Evolutionary conservation across 805 yeast genomes (phyloP), one percentile per base, ranked within the genome.

Genomic region (Starmerella scarabaei): DNA sequence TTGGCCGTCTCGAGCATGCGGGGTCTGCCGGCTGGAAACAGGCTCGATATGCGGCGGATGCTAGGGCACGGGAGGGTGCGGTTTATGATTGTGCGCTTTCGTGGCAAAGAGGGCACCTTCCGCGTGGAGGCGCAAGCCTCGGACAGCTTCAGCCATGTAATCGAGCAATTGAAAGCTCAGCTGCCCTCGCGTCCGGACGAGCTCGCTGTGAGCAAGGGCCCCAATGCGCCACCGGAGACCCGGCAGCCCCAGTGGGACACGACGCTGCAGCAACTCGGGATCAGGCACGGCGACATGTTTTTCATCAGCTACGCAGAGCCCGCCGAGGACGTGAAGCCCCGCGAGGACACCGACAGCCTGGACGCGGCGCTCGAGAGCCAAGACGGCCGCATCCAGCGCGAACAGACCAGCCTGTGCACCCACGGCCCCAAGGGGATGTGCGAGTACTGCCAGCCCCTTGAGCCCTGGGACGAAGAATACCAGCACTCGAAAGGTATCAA

Each of bases 391-490:
- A 83, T 91, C 41, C 60, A 68, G 21, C 69, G 98, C 26, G 60
- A 65, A 28, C 68, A 65, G 47, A 72, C 83, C 1, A 43, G 53
- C 18, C 63, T 85, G 45, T 88, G 98, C 60, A 72, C 77, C 44
- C 98, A 91, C 57, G 80, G 88, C 3, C 88, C 77, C 29, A 79
- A 78, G 52, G 99, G 97, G 2, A 91, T 91, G 97, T 91, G 98
- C 60, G 98, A 91, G 55, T 84, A 85, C 56, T 91, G 97, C 58
- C 75, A 93, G 26, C 95, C 97, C 0, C 63, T 91, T 38, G 95
- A 94, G 27, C 97, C 98, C 2, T 91, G 88, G 83, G 95, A 91
- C 58, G 69, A 69, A 47, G 72, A 68, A 18, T 88, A 85, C 57
- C 77, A 77, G 48, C 72, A 72, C 36, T 78, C 75, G 46, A 67